Conservation (phyloP, 176 grass and related monocot genomes). For the Hyparrhenia diplandra region DNA sequence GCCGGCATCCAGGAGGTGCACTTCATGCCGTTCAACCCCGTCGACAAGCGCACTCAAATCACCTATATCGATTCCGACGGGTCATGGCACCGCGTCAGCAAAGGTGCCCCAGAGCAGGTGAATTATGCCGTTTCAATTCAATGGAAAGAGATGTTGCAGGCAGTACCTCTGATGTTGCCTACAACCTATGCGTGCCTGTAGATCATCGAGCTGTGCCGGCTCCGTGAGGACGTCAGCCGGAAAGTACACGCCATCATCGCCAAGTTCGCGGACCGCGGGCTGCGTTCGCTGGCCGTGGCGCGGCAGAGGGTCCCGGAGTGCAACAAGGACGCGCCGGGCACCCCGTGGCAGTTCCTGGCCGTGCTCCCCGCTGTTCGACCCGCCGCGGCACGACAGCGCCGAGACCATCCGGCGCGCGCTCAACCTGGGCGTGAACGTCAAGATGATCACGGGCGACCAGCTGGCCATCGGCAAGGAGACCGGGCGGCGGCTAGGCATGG, state of each 20-base stretch:
- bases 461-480: constrained; percentile 93
- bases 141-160: background rate
- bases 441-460: constrained; percentile 95
- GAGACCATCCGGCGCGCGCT: constrained; percentile 73
- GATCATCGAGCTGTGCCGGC: constrained; percentile 70
- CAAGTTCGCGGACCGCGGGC: constrained; percentile 57
- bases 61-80: constrained; percentile 63
- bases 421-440: constrained; percentile 79
- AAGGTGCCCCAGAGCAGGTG: constrained; percentile 73
- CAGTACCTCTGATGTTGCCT: too few species aligned
- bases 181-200: background rate
- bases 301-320: constrained; percentile 56
- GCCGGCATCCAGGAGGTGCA: constrained; percentile 76
- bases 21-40: constrained; percentile 90
- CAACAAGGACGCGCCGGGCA: constrained; percentile 49
- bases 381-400: constrained; percentile 69
- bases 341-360: constrained; percentile 74
- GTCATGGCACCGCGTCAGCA: constrained; percentile 76
- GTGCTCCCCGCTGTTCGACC: constrained; percentile 78
- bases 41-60: constrained; percentile 82
- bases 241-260: constrained; percentile 53
- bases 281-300: constrained; percentile 57
- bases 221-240: constrained; percentile 33
- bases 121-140: background rate
- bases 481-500: constrained; percentile 65